A percentile compares a stretch with the other conserved stretches of the same genome.
Evolutionary conservation across 2,329 filamentous ascomycete genomes (phyloP).

Genomic region (Colletotrichum sp.): DNA sequence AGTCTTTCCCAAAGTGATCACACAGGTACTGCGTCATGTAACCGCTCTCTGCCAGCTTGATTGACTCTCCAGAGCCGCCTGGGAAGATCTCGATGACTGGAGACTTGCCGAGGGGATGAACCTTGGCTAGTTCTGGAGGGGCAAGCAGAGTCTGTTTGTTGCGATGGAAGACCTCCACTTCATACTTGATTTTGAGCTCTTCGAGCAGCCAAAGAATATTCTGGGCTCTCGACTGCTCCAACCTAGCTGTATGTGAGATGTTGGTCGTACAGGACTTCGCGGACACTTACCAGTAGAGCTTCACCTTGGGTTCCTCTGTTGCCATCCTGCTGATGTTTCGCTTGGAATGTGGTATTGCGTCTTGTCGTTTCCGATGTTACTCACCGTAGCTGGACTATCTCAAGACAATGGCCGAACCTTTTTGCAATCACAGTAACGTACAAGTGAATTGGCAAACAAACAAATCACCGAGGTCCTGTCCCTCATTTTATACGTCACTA

Average conservation of each 20-base stretch:
- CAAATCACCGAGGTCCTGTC: not conserved
- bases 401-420: not conserved
- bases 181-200: conserved; percentile 80
- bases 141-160: conserved; percentile 67
- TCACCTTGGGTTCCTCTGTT: conserved; percentile 55
- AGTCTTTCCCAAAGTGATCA: conserved; percentile 61
- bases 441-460: accelerated
- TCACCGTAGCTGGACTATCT: not conserved
- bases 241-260: conserved; percentile 57
- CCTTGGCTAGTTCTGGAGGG: conserved; percentile 74
- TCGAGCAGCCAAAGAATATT: conserved; percentile 87
- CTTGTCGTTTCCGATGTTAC: not conserved
- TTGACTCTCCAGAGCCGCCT: conserved; percentile 42
- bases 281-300: conserved; percentile 65
- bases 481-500: conserved; percentile 16
- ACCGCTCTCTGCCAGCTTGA: conserved; percentile 81
- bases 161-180: conserved; percentile 81
- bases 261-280: too few relatives aligned
- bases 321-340: not conserved
- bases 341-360: not conserved
- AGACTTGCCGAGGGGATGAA: conserved; percentile 88
- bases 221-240: conserved; percentile 82
- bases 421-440: not conserved
- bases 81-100: conserved; percentile 74
- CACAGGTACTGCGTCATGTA: conserved; percentile 83